Evolutionary conservation across 352 stramenopile genomes (phyloP).

Genomic region (Phytopythium montanum): DNA sequence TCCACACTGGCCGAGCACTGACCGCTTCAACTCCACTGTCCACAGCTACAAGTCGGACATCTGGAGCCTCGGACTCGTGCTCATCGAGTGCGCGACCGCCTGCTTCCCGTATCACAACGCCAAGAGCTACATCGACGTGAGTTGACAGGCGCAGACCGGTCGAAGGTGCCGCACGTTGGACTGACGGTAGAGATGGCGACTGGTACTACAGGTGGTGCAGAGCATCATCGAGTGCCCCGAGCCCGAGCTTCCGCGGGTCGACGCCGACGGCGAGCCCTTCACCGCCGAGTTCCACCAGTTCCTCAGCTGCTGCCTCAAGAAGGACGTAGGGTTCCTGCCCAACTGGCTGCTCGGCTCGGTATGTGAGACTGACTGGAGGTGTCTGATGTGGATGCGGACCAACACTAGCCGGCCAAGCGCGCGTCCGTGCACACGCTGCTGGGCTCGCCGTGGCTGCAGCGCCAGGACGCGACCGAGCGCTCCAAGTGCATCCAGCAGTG

Average conservation of each 20-base stretch:
- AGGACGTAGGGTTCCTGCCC: conserved; percentile 36
- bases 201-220: conserved; percentile 47
- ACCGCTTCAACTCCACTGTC: conserved; percentile 1
- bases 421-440: conserved; percentile 58
- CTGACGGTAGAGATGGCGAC: not conserved
- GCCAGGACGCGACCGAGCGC: conserved; percentile 40
- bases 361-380: not conserved
- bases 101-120: conserved; percentile 51
- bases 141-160: not conserved
- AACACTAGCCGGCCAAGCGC: conserved; percentile 41
- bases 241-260: conserved; percentile 33
- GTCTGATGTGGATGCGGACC: not conserved
- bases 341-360: not conserved
- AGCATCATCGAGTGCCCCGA: conserved; percentile 66
- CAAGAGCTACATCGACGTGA: conserved; percentile 65
- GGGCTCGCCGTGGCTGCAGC: conserved; percentile 44
- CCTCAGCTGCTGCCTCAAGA: conserved; percentile 53
- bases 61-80: conserved; percentile 70
- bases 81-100: conserved; percentile 66
- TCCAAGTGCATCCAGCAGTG: conserved; percentile 23
- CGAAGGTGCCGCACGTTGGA: not conserved
- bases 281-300: conserved; percentile 52
- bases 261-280: conserved; percentile 27
- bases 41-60: conserved; percentile 75
- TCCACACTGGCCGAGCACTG: not conserved